These are phyloP conservation scores for Colletotrichum caudatum DNA, from an alignment of 2,329 filamentous ascomycete species.

Conservation along the genomic window DNA sequence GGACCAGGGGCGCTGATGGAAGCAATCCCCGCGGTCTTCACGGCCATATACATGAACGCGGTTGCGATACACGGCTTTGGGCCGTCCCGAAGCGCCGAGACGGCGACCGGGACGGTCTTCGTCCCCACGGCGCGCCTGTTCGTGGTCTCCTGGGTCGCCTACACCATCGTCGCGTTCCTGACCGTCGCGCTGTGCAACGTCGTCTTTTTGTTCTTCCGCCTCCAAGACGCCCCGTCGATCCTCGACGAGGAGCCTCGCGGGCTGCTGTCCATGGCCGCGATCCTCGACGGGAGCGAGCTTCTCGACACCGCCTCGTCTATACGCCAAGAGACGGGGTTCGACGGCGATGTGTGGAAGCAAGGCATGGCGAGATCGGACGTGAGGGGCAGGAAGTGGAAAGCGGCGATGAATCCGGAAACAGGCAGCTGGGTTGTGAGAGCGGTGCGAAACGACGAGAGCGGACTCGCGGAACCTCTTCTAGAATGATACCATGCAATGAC, in stretches of 20 bases:
- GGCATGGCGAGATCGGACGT: slow-evolving; percentile 12
- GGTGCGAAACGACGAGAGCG: background rate
- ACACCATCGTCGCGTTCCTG: slow-evolving; percentile 8
- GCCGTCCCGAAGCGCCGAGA: background rate
- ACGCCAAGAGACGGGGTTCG: background rate
- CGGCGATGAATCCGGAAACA: background rate
- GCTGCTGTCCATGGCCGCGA: slow-evolving; percentile 11
- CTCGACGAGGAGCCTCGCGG: slow-evolving; percentile 14
- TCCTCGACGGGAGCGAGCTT: slow-evolving; percentile 13
- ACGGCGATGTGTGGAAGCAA: slow-evolving; percentile 1
- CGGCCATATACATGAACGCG: slow-evolving; percentile 7
- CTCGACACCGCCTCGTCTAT: background rate
- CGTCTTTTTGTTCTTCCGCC: slow-evolving; percentile 3
- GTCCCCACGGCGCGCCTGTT: slow-evolving; percentile 15
- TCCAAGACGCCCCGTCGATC: background rate
- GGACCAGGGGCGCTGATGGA: background rate
- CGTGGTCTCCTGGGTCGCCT: slow-evolving; percentile 11
- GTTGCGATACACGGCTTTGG: slow-evolving; percentile 11
- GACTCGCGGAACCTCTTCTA: background rate
- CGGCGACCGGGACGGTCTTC: background rate
- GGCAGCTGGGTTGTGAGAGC: slow-evolving; percentile 8
- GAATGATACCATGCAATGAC: background rate
- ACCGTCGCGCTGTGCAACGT: background rate
- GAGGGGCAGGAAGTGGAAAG: slow-evolving; percentile 5
- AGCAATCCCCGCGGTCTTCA: slow-evolving; percentile 6